Evolutionary conservation across 805 yeast species (phyloP).

Genomic region (Saitoella complicata): DNA sequence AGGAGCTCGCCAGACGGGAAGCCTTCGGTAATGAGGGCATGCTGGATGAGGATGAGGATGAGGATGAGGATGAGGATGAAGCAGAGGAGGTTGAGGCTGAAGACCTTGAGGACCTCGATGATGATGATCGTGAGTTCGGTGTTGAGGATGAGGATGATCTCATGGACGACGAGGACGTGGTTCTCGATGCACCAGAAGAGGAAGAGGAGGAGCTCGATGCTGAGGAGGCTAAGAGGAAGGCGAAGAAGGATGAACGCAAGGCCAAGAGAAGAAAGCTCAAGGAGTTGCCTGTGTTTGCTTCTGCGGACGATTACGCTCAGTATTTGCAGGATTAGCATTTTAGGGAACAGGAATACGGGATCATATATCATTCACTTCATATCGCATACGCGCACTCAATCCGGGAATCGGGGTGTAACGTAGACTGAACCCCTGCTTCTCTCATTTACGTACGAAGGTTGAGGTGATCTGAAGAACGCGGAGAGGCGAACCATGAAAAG

Average conservation of each 20-base stretch:
- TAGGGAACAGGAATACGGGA: no score
- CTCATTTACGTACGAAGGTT: no score
- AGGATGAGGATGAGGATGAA: slow-evolving; percentile 14
- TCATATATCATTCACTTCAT: no score
- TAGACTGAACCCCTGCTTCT: no score
- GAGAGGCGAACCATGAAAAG: no score
- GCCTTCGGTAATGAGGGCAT: slow-evolving; percentile 1
- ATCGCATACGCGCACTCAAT: no score
- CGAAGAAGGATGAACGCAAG: slow-evolving; percentile 3
- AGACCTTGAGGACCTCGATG: slow-evolving; percentile 21
- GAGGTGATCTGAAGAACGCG: no score
- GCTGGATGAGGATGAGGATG: slow-evolving; percentile 19
- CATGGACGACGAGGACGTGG: slow-evolving; percentile 14
- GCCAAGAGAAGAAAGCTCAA: slow-evolving; percentile 42
- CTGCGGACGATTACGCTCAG: slow-evolving; percentile 55
- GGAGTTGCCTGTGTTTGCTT: slow-evolving; percentile 70
- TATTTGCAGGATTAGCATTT: neutral
- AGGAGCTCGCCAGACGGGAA: slow-evolving; percentile 19
- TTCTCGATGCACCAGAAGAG: slow-evolving; percentile 13
- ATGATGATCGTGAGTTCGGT: slow-evolving; percentile 17
- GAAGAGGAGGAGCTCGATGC: slow-evolving; percentile 13
- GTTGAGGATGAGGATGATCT: slow-evolving; percentile 15
- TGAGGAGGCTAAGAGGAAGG: slow-evolving; percentile 9
- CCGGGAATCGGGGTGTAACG: no score
- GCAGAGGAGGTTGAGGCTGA: slow-evolving; percentile 25